Conservation (phyloP, 768 basidiomycete genomes). For the Suillus luteus region DNA sequence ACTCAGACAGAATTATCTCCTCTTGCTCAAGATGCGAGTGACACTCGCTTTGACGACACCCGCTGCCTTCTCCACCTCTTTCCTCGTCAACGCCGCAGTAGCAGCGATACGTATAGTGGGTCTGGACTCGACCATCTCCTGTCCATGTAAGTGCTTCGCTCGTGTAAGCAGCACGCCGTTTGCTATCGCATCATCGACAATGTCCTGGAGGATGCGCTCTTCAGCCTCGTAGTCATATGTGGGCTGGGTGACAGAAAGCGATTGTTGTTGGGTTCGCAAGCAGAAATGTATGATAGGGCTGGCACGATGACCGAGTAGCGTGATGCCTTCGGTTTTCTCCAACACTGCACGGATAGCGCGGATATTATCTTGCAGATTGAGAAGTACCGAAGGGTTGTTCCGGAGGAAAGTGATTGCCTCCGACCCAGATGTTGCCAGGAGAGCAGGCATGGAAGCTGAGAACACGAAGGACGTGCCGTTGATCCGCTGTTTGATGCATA, state of each 20-base stretch:
- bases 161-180: conserved; percentile 88
- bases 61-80: conserved; percentile 91
- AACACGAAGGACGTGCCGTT: conserved; percentile 96
- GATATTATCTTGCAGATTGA: conserved; percentile 79
- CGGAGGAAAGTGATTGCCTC: conserved; percentile 82
- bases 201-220: conserved; percentile 83
- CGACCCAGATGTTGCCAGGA: conserved; percentile 85
- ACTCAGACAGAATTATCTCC: conserved; percentile 37
- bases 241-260: conserved; percentile 25
- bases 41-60: conserved; percentile 71
- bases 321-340: conserved; percentile 78
- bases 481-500: conserved; percentile 63
- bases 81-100: conserved; percentile 76
- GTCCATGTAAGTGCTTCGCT: conserved; percentile 77
- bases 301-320: conserved; percentile 81
- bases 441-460: conserved; percentile 91
- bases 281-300: conserved; percentile 89
- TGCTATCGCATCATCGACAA: conserved; percentile 82
- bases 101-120: conserved; percentile 88
- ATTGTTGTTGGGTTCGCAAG: conserved; percentile 42
- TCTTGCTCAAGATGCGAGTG: conserved; percentile 69
- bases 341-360: conserved; percentile 76
- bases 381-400: conserved; percentile 73
- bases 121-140: conserved; percentile 79
- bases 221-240: conserved; percentile 61